Conservation (phyloP, 495 filamentous ascomycete species). For the Penicillium pulvis region DNA sequence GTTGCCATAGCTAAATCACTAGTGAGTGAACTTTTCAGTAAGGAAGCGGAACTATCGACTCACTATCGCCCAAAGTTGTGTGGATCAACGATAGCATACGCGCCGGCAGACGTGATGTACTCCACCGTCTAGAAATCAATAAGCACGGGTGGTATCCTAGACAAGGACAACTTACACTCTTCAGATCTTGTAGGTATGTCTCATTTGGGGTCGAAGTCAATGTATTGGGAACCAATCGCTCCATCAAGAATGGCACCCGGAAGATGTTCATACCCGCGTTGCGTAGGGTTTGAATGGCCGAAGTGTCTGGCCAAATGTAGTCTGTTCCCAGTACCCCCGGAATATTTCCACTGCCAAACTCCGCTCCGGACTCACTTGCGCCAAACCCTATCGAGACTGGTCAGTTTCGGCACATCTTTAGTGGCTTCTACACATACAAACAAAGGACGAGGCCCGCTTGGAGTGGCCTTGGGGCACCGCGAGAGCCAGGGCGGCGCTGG, state of each 20-base stretch:
- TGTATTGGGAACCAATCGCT: slow-evolving; percentile 57
- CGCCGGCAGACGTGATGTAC: slow-evolving; percentile 61
- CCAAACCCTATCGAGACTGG: slow-evolving; percentile 28
- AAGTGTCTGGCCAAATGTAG: slow-evolving; percentile 60
- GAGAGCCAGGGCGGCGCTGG: slow-evolving; percentile 13
- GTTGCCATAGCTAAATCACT: slow-evolving; percentile 48
- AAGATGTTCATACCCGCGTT: slow-evolving; percentile 68
- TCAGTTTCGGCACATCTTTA: neutral
- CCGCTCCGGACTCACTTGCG: slow-evolving; percentile 30
- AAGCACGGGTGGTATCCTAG: neutral
- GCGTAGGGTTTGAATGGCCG: slow-evolving; percentile 56
- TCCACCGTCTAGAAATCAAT: slow-evolving; percentile 49
- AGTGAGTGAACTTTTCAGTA: neutral
- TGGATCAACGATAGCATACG: slow-evolving; percentile 65
- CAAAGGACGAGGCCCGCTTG: slow-evolving; percentile 15
- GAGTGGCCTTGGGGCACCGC: slow-evolving; percentile 12
- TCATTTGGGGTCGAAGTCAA: slow-evolving; percentile 46
- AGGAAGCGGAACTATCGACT: slow-evolving; percentile 5
- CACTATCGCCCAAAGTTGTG: slow-evolving; percentile 68
- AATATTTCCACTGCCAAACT: slow-evolving; percentile 27
- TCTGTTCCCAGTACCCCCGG: slow-evolving; percentile 49
- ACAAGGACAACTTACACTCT: slow-evolving; percentile 34
- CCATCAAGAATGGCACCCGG: slow-evolving; percentile 71
- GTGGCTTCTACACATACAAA: slow-evolving; percentile 12
- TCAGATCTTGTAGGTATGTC: slow-evolving; percentile 43